A percentile compares a stretch with the other conserved stretches of the same genome.
Conservation (phyloP, 352 stramenopile genomes). For the Nothophytophthora sp. region DNA sequence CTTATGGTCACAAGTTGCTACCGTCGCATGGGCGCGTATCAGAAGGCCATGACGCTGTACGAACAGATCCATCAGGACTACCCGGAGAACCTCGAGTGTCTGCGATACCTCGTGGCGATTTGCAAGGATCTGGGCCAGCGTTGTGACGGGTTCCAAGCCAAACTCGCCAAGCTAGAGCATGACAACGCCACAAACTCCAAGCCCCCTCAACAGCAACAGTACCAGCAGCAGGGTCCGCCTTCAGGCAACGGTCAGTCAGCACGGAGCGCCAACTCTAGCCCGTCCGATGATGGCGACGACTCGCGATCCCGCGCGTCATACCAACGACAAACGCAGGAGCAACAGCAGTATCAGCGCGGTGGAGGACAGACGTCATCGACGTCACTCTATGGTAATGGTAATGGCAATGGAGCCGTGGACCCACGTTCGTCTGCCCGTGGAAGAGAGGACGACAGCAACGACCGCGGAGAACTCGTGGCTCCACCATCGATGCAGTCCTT, state of each 20-base stretch:
- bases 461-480: conserved; percentile 37
- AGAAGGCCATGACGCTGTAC: conserved; percentile 93
- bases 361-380: conserved; percentile 12
- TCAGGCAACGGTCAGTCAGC: conserved; percentile 26
- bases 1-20: conserved; percentile 98
- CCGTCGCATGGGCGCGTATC: conserved; percentile 92
- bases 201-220: conserved; percentile 34
- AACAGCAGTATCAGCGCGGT: conserved; percentile 27
- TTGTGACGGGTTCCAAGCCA: conserved; percentile 93
- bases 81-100: conserved; percentile 94
- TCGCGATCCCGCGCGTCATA: conserved; percentile 12
- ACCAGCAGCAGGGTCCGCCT: conserved; percentile 19
- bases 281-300: conserved; percentile 22
- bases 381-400: conserved; percentile 23
- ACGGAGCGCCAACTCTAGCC: conserved; percentile 9
- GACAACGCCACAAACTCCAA: conserved; percentile 46
- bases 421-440: too few relatives aligned
- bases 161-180: conserved; percentile 91
- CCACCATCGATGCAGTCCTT: conserved; percentile 37
- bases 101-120: conserved; percentile 91
- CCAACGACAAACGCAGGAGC: conserved; percentile 24
- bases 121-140: conserved; percentile 94
- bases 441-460: conserved; percentile 28
- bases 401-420: conserved; percentile 14
- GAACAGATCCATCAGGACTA: conserved; percentile 95